Evolutionary conservation across 495 filamentous ascomycete genomes (phyloP).

Genomic region (Tuber calosporum): DNA sequence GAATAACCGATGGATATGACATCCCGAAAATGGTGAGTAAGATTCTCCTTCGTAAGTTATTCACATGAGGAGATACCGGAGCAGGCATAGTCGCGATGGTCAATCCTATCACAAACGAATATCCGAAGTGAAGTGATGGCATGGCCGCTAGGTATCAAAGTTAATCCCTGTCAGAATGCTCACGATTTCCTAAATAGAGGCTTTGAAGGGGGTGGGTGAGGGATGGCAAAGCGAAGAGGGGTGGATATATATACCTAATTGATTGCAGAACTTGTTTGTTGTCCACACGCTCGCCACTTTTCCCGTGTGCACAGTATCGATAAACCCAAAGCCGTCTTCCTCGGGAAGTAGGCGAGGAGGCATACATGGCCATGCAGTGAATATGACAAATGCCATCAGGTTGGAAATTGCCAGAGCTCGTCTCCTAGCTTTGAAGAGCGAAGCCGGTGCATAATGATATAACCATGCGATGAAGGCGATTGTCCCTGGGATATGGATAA

Average conservation of each 20-base stretch:
- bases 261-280: slow-evolving; percentile 61
- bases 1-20: slow-evolving; percentile 53
- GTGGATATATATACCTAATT: slow-evolving; percentile 48
- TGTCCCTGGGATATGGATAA: slow-evolving; percentile 75
- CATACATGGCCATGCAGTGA: slow-evolving; percentile 75
- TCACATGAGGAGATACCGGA: slow-evolving; percentile 50
- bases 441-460: slow-evolving; percentile 56
- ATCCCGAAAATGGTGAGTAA: slow-evolving; percentile 48
- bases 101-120: slow-evolving; percentile 55
- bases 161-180: background rate
- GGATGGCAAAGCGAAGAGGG: background rate
- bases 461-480: slow-evolving; percentile 62
- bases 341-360: slow-evolving; percentile 64
- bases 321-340: slow-evolving; percentile 56
- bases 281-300: slow-evolving; percentile 65
- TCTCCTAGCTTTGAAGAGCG: slow-evolving; percentile 55
- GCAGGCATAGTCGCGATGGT: slow-evolving; percentile 46
- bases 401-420: slow-evolving; percentile 69
- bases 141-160: slow-evolving; percentile 46
- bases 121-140: slow-evolving; percentile 57
- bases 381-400: slow-evolving; percentile 67
- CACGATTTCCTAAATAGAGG: background rate
- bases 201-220: background rate
- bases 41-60: slow-evolving; percentile 47
- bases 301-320: slow-evolving; percentile 64